These are phyloP conservation scores for Solanum rostratum DNA, from an alignment of 257 asterid species.

Conservation along the genomic window DNA sequence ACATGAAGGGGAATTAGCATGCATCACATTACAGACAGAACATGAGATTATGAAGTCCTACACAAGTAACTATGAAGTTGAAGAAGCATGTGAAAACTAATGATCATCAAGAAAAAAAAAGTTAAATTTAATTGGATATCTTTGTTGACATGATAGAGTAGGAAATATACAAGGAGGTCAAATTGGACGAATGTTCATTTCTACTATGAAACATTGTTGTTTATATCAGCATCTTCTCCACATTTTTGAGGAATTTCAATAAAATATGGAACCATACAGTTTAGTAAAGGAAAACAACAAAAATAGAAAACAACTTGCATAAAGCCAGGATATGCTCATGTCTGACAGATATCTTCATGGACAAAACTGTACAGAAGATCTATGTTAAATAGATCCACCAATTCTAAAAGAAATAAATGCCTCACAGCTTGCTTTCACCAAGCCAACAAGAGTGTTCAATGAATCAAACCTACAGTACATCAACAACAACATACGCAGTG, in stretches of 20 bases:
- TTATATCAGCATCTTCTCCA: not conserved
- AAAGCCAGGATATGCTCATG: not conserved
- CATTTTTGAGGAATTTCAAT: not conserved
- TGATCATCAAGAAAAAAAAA: not conserved
- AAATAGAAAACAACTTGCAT: not conserved
- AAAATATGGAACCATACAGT: not conserved
- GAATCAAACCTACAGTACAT: not conserved
- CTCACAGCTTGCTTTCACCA: constrained; percentile 27
- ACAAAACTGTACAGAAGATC: not conserved
- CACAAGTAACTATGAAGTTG: not conserved
- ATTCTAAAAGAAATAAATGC: not conserved
- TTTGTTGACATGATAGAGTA: not conserved
- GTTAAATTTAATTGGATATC: not conserved
- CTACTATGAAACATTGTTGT: not conserved
- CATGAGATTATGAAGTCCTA: not conserved
- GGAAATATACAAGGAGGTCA: not conserved
- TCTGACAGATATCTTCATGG: not conserved
- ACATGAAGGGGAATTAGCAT: not conserved
- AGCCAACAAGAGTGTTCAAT: not conserved
- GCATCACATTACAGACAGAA: not conserved
- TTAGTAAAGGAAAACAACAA: not conserved
- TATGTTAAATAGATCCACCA: not conserved
- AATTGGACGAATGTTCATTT: not conserved
- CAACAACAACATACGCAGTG: not conserved
- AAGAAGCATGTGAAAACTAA: not conserved